These are phyloP conservation scores for Camelina hispida DNA, from an alignment of 345 rosid species.

Conservation along the genomic window DNA sequence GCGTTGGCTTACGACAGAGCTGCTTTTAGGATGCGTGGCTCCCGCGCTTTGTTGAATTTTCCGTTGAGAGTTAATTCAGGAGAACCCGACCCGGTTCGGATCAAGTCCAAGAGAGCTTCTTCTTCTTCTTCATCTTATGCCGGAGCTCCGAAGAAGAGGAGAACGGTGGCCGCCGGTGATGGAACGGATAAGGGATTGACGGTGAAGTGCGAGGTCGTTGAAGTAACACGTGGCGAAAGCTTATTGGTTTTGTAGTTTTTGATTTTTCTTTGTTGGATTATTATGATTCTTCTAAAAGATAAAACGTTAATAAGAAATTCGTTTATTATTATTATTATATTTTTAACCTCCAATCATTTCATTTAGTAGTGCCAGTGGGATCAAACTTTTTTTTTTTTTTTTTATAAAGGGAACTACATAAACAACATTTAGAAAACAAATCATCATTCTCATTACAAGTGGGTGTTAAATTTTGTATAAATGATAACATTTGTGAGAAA, in stretches of 20 bases:
- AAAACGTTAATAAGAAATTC: slow-evolving; percentile 27
- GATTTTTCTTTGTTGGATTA: slow-evolving; percentile 19
- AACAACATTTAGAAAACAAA: not conserved
- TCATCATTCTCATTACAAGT: slow-evolving; percentile 10
- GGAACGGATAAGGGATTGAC: slow-evolving; percentile 28
- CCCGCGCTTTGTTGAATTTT: slow-evolving; percentile 87
- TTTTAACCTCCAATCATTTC: not conserved
- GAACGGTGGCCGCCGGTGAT: slow-evolving; percentile 48
- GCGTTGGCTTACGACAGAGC: slow-evolving; percentile 97
- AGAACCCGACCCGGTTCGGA: slow-evolving; percentile 93
- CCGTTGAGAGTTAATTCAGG: slow-evolving; percentile 91
- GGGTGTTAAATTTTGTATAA: slow-evolving; percentile 18
- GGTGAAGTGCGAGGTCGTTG: slow-evolving; percentile 48
- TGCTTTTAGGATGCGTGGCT: slow-evolving; percentile 96
- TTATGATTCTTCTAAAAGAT: not conserved
- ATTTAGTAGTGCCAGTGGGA: not conserved
- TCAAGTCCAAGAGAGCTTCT: slow-evolving; percentile 76
- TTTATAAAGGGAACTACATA: not conserved
- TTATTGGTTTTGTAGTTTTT: slow-evolving; percentile 42
- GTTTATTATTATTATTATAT: slow-evolving; percentile 12
- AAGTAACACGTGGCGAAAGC: slow-evolving; percentile 47
- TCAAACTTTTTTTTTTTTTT: not conserved
- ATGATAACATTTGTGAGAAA: not conserved
- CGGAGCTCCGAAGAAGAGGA: slow-evolving; percentile 67
- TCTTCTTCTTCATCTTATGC: slow-evolving; percentile 26